Evolutionary conservation across 768 basidiomycete species (phyloP), one percentile per base, ranked within the genome.

Genomic region (Suillus fuscotomentosus): DNA sequence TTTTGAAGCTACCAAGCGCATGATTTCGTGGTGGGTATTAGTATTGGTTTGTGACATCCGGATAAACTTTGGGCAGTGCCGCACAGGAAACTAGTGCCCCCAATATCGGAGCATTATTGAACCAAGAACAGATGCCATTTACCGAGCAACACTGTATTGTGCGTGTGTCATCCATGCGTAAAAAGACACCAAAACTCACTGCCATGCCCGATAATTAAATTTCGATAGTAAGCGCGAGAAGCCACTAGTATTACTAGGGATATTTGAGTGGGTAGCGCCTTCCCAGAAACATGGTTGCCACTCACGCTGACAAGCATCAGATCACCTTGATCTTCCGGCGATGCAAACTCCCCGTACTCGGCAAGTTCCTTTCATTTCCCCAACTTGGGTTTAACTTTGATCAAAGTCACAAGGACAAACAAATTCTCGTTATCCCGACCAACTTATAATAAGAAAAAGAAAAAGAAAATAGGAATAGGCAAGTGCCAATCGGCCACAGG

Each of bases 311-410:
- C 36, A 38, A 38, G 31, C 31, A 8, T 38, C 7, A 75, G 75
- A 75, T 75, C 69, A 66, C 72, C 68, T 24, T 70, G 68, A 75
- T 72, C 68, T 56, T 71, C 74, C 75, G 75, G 75, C 66, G 70
- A 70, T 74, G 72, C 62, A 57, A 61, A 72, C 67, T 53, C 74
- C 75, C 75, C 75, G 75, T 66, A 72, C 57, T 43, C 76, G 76
- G 76, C 9, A 63, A 70, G 42, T 72, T 36, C 75, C 48, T 51
- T 67, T 67, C 76, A 67, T 67, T 54, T 64, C 34, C 24, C 34
- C 60, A 15, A 27, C 24, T 57, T 57, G 56, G 56, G 39, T 57
- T 57, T 57, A 24, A 59, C 57, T 59, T 59, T 57, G 24, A 50
- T 50, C 48, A 24, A 14, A 48, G 22, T 48, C 47, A 48, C 5